phyloP scores from a whole-genome alignment of 2,329 filamentous ascomycete species.

The Talaromyces sp. region DNA sequence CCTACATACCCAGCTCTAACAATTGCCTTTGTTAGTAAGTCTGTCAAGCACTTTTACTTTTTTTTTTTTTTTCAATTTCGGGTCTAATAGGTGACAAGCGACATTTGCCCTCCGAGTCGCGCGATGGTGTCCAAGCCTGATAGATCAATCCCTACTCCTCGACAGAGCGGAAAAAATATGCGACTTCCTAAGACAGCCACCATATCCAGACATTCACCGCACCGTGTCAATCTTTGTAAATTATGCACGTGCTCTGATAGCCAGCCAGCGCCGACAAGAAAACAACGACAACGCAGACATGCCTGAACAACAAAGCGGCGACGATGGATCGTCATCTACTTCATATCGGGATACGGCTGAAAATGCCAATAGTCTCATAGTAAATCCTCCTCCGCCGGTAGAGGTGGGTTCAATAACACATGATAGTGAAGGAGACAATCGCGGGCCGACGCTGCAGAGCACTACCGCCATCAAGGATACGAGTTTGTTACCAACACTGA shows the following conservation, averaged over 20 bases:
- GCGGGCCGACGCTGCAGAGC: neutral
- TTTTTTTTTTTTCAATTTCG: conserved; percentile 14
- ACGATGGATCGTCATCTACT: neutral
- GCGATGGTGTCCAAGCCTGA: conserved; percentile 33
- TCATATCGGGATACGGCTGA: neutral
- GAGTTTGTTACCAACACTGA: neutral
- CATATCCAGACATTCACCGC: conserved; percentile 38
- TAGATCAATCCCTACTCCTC: conserved; percentile 30
- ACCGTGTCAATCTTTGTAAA: conserved; percentile 38
- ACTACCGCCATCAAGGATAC: neutral
- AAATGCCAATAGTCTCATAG: neutral
- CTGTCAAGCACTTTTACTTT: neutral
- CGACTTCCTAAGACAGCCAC: conserved; percentile 35
- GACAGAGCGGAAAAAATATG: conserved; percentile 33
- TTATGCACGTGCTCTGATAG: conserved; percentile 34
- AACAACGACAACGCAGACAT: conserved; percentile 3
- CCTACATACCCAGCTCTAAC: conserved; percentile 36
- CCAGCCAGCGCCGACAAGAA: conserved; percentile 24
- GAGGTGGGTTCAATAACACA: neutral
- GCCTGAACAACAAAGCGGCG: neutral
- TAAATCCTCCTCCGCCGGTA: neutral
- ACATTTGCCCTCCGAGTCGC: conserved; percentile 35
- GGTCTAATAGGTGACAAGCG: conserved; percentile 21
- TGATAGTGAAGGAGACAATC: neutral
- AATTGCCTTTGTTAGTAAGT: conserved; percentile 38